phyloP scores from a whole-genome alignment of 139 green algal genomes.

The Volvox africanus region DNA sequence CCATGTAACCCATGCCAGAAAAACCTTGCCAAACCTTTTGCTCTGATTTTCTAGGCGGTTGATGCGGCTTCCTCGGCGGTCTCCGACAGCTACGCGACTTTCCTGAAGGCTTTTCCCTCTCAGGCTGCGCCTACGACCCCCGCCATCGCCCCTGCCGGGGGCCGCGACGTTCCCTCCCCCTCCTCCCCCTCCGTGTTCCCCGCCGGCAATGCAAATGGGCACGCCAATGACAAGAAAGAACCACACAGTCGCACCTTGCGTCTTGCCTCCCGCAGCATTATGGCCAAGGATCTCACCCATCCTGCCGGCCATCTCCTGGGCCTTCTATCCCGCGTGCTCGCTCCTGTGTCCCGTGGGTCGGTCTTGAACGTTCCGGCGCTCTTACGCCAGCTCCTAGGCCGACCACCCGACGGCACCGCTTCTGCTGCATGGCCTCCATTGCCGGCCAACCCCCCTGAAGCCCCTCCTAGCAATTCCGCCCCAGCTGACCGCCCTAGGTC shows the following conservation, averaged over 20 bases:
- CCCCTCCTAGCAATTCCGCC: background rate
- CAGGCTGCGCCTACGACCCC: background rate
- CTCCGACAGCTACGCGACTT: background rate
- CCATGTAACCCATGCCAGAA: too few species aligned
- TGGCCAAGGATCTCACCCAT: conserved; percentile 17
- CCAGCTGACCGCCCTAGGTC: background rate
- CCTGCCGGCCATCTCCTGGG: conserved; percentile 4
- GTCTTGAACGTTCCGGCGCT: conserved; percentile 17
- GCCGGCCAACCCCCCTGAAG: background rate
- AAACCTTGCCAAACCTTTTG: too few species aligned
- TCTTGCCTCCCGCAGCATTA: background rate
- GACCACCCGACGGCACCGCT: background rate
- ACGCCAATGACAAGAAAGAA: background rate
- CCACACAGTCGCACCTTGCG: background rate
- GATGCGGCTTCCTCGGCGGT: background rate
- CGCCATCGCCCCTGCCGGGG: background rate
- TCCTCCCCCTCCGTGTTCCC: too few species aligned
- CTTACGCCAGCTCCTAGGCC: conserved; percentile 13
- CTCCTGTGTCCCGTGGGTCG: background rate
- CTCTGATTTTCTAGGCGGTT: background rate
- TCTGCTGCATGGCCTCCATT: background rate
- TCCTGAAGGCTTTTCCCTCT: conserved; percentile 16
- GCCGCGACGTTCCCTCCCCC: background rate
- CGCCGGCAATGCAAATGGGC: background rate
- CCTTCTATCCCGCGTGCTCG: background rate